phyloP scores from a whole-genome alignment of 2,329 filamentous ascomycete genomes.

The Apiospora arundinis region DNA sequence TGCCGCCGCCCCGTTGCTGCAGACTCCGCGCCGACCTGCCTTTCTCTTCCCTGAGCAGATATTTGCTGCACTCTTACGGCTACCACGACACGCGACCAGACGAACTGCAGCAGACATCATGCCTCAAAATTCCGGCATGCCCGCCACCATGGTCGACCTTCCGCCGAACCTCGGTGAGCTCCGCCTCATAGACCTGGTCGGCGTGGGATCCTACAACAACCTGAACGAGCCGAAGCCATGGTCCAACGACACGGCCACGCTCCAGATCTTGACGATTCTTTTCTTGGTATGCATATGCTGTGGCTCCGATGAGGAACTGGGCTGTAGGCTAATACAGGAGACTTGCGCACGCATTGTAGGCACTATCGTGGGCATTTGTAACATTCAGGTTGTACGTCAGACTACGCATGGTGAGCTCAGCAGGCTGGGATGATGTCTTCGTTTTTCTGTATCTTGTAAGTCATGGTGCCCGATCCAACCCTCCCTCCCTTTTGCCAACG shows the following conservation, averaged over 20 bases:
- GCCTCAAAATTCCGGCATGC: too few species aligned
- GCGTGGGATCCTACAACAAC: constrained; percentile 22
- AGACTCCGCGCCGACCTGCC: background rate
- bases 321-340: background rate
- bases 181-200: constrained; percentile 22
- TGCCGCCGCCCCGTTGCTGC: background rate
- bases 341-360: constrained; percentile 24
- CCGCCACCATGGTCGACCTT: background rate
- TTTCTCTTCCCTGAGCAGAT: background rate
- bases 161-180: constrained; percentile 19
- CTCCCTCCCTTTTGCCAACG: too few species aligned
- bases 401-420: constrained; percentile 32
- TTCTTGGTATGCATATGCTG: constrained; percentile 26
- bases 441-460: constrained; percentile 42
- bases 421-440: constrained; percentile 46
- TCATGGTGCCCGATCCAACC: background rate
- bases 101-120: too few species aligned
- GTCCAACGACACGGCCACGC: constrained; percentile 21
- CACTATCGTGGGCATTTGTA: constrained; percentile 38
- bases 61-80: background rate
- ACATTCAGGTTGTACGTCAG: constrained; percentile 38
- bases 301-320: too few species aligned
- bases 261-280: constrained; percentile 23
- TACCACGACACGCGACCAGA: background rate
- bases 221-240: constrained; percentile 24